Evolutionary conservation across 768 basidiomycete species (phyloP), one percentile per base, ranked within the genome.

Genomic region (Dacryopinax spathularia): DNA sequence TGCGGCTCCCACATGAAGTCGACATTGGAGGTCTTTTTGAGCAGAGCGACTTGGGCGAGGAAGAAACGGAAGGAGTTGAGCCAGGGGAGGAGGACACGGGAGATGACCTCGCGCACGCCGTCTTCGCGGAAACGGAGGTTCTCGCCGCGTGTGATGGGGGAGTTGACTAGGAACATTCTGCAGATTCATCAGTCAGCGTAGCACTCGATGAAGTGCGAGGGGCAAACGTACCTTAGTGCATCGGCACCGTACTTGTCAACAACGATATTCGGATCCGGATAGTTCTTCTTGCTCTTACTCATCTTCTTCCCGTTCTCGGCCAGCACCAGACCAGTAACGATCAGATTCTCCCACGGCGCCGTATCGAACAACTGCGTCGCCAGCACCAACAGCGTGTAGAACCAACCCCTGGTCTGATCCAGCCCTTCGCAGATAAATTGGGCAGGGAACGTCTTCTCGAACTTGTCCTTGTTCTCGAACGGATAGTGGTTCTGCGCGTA

Each of bases 261-360:
- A 73, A 98, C 82, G 61, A 92, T 68, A 73, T 85, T 91, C 7
- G 96, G 96, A 73, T 99, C 96, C 27, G 96, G 94, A 73, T 93
- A 99, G 75, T 99, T 99, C 74, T 85, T 86, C 64, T 94, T 76
- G 74, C 90, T 94, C 77, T 99, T 99, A 77, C 90, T 93, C 96
- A 99, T 99, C 79, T 99, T 99, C 81, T 94, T 96, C 62, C 96
- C 96, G 69, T 99, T 91, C 90, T 86, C 86, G 48, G 95, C 96
- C 60, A 99, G 85, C 34, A 99, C 92, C 62, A 98, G 85, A 67
- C 96, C 96, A 35, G 88, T 91, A 44, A 93, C 91, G 66, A 98
- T 96, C 69, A 99, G 77, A 74, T 99, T 99, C 78, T 94, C 91
- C 95, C 96, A 98, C 2, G 96, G 95, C 1, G 96, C 95, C 63